phyloP scores from a whole-genome alignment of 2,329 filamentous ascomycete species.

The Cadophora sp. region DNA sequence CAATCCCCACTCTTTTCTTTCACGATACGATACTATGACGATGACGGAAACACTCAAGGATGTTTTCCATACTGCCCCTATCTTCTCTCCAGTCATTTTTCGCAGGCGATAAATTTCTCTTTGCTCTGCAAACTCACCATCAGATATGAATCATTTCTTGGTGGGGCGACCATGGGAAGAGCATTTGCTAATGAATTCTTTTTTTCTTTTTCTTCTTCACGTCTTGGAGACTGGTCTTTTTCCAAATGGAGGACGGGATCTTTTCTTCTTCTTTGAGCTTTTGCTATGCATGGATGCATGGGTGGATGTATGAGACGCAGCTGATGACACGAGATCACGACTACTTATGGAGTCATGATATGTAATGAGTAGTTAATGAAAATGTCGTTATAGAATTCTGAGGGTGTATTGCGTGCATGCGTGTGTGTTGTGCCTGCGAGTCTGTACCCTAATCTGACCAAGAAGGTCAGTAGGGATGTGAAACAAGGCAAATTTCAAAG shows the following conservation, averaged over 20 bases:
- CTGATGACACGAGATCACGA: neutral
- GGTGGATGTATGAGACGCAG: neutral
- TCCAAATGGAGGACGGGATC: neutral
- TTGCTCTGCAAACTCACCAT: neutral
- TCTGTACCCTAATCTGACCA: too few species aligned
- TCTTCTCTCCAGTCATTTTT: neutral
- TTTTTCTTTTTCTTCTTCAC: constrained; percentile 4
- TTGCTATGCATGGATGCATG: constrained; percentile 2
- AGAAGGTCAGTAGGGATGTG: too few species aligned
- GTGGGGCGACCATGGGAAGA: neutral
- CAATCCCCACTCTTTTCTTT: neutral
- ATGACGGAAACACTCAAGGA: neutral
- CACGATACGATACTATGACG: neutral
- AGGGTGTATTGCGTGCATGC: neutral
- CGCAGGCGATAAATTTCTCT: neutral
- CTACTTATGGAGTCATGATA: constrained; percentile 4
- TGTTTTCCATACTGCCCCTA: neutral
- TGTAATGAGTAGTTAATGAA: constrained; percentile 1
- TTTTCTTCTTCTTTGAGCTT: neutral
- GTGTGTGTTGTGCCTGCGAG: too few species aligned
- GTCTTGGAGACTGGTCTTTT: neutral
- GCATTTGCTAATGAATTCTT: neutral
- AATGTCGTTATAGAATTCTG: neutral
- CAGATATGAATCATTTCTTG: neutral
- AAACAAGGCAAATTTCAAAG: too few species aligned